These are phyloP conservation scores for Stagonosporopsis chrysanthemi DNA, from an alignment of 2,329 filamentous ascomycete genomes.

Conservation along the genomic window DNA sequence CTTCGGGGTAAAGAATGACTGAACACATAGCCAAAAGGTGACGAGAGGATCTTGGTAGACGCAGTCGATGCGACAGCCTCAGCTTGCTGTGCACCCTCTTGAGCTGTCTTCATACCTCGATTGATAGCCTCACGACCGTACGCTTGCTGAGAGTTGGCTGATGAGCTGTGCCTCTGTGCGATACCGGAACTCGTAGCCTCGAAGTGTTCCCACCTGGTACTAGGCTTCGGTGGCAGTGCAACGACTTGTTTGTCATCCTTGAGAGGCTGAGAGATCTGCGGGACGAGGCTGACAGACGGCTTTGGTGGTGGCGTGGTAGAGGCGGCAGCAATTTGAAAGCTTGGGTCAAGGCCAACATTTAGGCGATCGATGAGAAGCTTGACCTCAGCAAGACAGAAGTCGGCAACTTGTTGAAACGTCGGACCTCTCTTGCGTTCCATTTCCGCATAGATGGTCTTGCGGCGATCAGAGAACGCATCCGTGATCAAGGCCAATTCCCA, in stretches of 20 bases:
- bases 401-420: slow-evolving; percentile 81
- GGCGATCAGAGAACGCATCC: slow-evolving; percentile 74
- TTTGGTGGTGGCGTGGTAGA: slow-evolving; percentile 25
- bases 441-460: slow-evolving; percentile 84
- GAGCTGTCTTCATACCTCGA: slow-evolving; percentile 43
- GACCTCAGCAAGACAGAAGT: slow-evolving; percentile 73
- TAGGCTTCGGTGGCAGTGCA: slow-evolving; percentile 50
- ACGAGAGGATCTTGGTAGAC: slow-evolving; percentile 43
- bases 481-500: slow-evolving; percentile 89
- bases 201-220: slow-evolving; percentile 40
- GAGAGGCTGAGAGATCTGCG: slow-evolving; percentile 58
- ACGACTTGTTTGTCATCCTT: slow-evolving; percentile 57
- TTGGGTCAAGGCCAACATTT: slow-evolving; percentile 54
- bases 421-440: slow-evolving; percentile 82
- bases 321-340: slow-evolving; percentile 27
- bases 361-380: slow-evolving; percentile 73
- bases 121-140: slow-evolving; percentile 46
- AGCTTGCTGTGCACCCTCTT: slow-evolving; percentile 38
- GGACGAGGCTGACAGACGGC: slow-evolving; percentile 55
- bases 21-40: slow-evolving; percentile 71
- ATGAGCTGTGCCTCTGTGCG: slow-evolving; percentile 50
- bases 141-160: slow-evolving; percentile 46
- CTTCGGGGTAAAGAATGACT: slow-evolving; percentile 72
- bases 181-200: slow-evolving; percentile 51
- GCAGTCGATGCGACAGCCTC: slow-evolving; percentile 38